These are phyloP conservation scores for Rhododendron simsii DNA, from an alignment of 148 eudicot genomes.

Conservation along the genomic window DNA sequence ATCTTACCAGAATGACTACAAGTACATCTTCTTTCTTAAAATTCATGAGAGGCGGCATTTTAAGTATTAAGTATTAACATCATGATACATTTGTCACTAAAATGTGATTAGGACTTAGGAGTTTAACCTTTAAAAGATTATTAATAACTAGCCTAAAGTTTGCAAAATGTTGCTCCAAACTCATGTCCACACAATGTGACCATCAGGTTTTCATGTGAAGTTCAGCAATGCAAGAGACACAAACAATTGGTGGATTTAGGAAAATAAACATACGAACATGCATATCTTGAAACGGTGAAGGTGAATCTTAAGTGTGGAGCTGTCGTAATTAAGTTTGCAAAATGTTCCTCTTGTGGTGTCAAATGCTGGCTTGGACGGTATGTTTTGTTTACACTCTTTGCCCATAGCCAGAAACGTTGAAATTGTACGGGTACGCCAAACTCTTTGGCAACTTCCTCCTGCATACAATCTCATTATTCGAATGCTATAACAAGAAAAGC, in stretches of 20 bases:
- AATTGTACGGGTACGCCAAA: conserved; percentile 81
- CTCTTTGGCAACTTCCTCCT: conserved; percentile 91
- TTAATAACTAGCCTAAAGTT: too few relatives aligned
- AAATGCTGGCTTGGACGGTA: conserved; percentile 82
- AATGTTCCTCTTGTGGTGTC: conserved; percentile 36
- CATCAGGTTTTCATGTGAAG: background rate
- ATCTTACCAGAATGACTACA: background rate
- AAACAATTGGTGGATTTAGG: background rate
- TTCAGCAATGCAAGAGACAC: background rate
- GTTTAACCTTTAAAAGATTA: too few relatives aligned
- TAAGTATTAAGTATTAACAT: background rate
- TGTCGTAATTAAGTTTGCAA: background rate
- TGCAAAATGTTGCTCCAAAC: too few relatives aligned
- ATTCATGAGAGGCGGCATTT: background rate
- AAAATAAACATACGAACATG: background rate
- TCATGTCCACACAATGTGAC: background rate
- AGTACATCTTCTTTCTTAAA: background rate
- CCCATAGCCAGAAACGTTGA: conserved; percentile 92
- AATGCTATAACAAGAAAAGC: background rate
- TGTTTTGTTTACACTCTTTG: conserved; percentile 79
- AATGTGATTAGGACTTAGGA: background rate
- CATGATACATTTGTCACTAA: background rate
- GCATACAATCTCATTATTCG: background rate
- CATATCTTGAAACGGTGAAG: background rate
- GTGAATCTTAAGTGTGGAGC: background rate